Evolutionary conservation across 2,329 filamentous ascomycete genomes (phyloP), one percentile per base, ranked within the genome.

Genomic region (Elsinoe necatrix): DNA sequence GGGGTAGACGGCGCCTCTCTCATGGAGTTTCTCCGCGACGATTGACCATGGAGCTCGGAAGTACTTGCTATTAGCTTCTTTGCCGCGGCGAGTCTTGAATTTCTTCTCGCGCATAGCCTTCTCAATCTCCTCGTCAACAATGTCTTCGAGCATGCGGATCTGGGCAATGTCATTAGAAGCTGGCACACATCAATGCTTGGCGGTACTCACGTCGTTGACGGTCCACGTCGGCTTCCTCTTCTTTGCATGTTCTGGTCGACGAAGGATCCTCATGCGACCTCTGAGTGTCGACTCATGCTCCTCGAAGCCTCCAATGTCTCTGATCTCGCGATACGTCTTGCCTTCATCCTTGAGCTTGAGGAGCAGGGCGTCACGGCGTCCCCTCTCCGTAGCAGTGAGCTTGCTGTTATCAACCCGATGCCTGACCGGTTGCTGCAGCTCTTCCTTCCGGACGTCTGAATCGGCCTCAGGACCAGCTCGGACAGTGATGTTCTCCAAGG

Each of bases 241-340:
- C 4, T 86, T 75, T 57, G 81, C 75, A 31, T 78, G 74, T 62
- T 81, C 81, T 11, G 71, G 69, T 71, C 87, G 88, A 6, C 81
- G 87, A 63, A 89, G 68, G 1, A 78, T 81, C 3, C 86, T 75
- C 62, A 80, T 82, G 0, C 85, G 78, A 0, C 87, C 87, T 12
- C 87, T 78, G 35, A 91, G 74, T 0, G 87, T 90, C 9, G 85
- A 86, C 69, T 88, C 85, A 1, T 84, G 82, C 63, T 87, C 83
- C 0, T 66, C 69, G 61, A 84, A 84, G 1, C 74, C 70, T 12
- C 83, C 80, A 16, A 71, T 64, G 5, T 66, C 63, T 35, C 78
- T 78, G 63, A 89, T 88, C 58, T 85, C 76, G 55, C 77, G 79
- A 69, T 88, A 89, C 0, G 83, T 81, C 71, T 80, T 72, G 2